Evolutionary conservation across 257 asterid species (phyloP).

Genomic region (Apocynum venetum): DNA sequence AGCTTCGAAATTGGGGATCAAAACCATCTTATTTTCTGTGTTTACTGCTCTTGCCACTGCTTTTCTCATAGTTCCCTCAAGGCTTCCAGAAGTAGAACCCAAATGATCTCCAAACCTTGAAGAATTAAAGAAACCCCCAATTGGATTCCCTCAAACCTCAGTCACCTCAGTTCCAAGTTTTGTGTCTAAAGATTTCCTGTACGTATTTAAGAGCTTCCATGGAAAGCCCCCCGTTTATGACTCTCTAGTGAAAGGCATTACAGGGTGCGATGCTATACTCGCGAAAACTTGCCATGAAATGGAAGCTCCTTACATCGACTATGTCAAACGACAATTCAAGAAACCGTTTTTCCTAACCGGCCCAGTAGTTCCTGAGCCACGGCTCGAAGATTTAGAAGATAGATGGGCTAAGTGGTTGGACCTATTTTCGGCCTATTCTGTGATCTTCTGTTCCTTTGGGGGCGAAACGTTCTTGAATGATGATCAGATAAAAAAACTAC

Average conservation of each 20-base stretch:
- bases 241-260: slow-evolving; percentile 38
- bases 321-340: slow-evolving; percentile 37
- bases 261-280: slow-evolving; percentile 40
- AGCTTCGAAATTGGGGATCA: slow-evolving; percentile 40
- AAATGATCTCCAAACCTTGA: slow-evolving; percentile 26
- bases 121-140: slow-evolving; percentile 41
- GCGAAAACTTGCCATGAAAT: slow-evolving; percentile 49
- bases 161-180: slow-evolving; percentile 30
- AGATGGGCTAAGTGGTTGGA: slow-evolving; percentile 37
- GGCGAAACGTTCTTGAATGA: slow-evolving; percentile 52
- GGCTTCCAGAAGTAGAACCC: slow-evolving; percentile 21
- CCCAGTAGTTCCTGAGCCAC: slow-evolving; percentile 41
- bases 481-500: slow-evolving; percentile 35
- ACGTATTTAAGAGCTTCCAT: slow-evolving; percentile 40
- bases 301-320: slow-evolving; percentile 45
- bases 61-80: slow-evolving; percentile 38
- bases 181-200: slow-evolving; percentile 44
- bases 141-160: slow-evolving; percentile 44
- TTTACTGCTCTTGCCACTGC: slow-evolving; percentile 44
- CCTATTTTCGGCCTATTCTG: slow-evolving; percentile 29
- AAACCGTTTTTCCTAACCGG: slow-evolving; percentile 46
- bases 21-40: slow-evolving; percentile 39
- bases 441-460: slow-evolving; percentile 50
- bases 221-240: slow-evolving; percentile 37
- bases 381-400: slow-evolving; percentile 27